Evolutionary conservation across 805 yeast species (phyloP).

Genomic region (Yamadazyma philogaea): DNA sequence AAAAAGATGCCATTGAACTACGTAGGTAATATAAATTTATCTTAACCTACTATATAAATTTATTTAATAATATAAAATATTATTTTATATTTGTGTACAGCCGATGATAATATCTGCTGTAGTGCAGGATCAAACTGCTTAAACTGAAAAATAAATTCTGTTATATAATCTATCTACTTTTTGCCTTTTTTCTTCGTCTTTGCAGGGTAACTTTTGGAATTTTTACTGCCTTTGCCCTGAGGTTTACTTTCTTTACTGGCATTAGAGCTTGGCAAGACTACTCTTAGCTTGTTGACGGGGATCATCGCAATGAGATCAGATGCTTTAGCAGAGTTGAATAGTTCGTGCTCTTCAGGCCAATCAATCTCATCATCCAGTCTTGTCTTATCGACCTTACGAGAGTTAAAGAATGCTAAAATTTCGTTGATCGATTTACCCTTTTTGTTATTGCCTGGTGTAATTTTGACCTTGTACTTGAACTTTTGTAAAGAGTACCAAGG

Average conservation of each 20-base stretch:
- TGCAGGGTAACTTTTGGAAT: constrained; percentile 7
- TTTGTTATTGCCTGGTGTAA: constrained; percentile 76
- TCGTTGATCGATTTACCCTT: constrained; percentile 85
- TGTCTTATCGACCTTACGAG: constrained; percentile 40
- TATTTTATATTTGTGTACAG: no score
- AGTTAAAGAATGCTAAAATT: constrained; percentile 54
- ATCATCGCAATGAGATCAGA: constrained; percentile 64
- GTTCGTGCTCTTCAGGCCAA: constrained; percentile 68
- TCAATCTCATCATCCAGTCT: constrained; percentile 52
- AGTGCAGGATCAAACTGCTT: no score
- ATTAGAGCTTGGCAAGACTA: constrained; percentile 50
- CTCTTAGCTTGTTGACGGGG: constrained; percentile 69
- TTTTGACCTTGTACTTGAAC: constrained; percentile 75
- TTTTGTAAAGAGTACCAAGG: constrained; percentile 84
- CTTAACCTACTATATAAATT: no score
- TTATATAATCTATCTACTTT: constrained; percentile 4
- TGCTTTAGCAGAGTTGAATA: constrained; percentile 54
- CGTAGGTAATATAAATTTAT: no score
- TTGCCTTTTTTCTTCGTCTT: constrained; percentile 15
- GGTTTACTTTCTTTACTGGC: constrained; percentile 6
- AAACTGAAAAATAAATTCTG: no score
- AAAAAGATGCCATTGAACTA: no score
- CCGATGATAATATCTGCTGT: no score
- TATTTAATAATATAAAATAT: no score
- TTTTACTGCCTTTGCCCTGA: constrained; percentile 10